Evolutionary conservation across 768 basidiomycete species (phyloP).

Genomic region (Strobilomyces echinocephalus): DNA sequence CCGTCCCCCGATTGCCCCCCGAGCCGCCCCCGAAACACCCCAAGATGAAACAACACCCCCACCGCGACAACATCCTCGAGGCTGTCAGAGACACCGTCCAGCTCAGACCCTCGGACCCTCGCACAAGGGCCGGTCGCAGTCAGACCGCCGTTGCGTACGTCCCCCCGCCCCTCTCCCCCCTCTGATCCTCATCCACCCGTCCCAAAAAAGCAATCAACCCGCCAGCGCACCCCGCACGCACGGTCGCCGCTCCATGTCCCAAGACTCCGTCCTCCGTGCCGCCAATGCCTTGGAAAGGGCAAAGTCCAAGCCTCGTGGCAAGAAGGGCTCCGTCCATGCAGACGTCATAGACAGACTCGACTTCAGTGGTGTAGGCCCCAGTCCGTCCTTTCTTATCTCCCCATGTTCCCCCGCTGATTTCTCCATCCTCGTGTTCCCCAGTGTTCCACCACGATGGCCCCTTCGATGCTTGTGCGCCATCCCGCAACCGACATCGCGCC

Average conservation of each 20-base stretch:
- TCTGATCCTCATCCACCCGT: constrained; percentile 20
- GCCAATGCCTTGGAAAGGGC: constrained; percentile 41
- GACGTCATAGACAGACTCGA: constrained; percentile 90
- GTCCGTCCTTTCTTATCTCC: constrained; percentile 42
- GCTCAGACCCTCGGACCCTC: constrained; percentile 43
- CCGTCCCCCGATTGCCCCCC: constrained; percentile 40
- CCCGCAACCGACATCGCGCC: constrained; percentile 74
- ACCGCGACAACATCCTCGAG: constrained; percentile 46
- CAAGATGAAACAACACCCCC: constrained; percentile 29
- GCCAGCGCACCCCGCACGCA: constrained; percentile 21
- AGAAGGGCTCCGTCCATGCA: constrained; percentile 78
- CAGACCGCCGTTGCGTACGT: constrained; percentile 42
- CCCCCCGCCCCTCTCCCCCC: not conserved
- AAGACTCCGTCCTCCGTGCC: constrained; percentile 42
- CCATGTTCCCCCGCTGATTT: not conserved
- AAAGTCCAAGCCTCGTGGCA: constrained; percentile 46
- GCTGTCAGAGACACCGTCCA: constrained; percentile 68
- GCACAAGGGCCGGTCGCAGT: constrained; percentile 50
- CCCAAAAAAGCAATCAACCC: constrained; percentile 20
- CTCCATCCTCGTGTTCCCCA: constrained; percentile 26
- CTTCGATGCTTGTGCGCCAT: constrained; percentile 88
- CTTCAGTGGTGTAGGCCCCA: constrained; percentile 78
- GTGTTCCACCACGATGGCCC: constrained; percentile 93
- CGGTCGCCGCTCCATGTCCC: constrained; percentile 45
- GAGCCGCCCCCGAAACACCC: constrained; percentile 31